Evolutionary conservation across 345 rosid genomes (phyloP).

Genomic region (Balakata baccata): DNA sequence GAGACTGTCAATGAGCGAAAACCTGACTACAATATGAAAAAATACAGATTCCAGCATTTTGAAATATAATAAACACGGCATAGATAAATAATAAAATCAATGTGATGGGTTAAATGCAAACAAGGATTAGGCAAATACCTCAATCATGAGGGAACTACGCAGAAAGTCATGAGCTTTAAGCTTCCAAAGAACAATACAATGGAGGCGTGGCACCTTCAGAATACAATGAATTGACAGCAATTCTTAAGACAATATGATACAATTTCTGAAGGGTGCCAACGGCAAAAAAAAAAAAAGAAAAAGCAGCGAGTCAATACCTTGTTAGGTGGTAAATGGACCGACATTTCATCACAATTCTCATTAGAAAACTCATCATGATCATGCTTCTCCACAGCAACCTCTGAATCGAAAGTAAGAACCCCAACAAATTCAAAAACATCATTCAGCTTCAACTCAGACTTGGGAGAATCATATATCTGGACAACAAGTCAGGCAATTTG

Average conservation of each 20-base stretch:
- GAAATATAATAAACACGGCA: not conserved
- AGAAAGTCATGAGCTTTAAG: slow-evolving; percentile 64
- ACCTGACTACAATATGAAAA: not conserved
- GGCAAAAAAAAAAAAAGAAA: not conserved
- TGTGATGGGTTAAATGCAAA: not conserved
- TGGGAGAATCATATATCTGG: slow-evolving; percentile 80
- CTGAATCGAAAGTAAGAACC: slow-evolving; percentile 62
- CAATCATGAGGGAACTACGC: slow-evolving; percentile 40
- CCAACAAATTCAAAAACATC: slow-evolving; percentile 89
- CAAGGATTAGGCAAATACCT: slow-evolving; percentile 39
- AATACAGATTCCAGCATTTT: not conserved
- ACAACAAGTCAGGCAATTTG: slow-evolving; percentile 4
- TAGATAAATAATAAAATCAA: not conserved
- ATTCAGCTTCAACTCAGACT: slow-evolving; percentile 76
- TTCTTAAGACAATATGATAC: not conserved
- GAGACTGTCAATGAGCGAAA: not conserved
- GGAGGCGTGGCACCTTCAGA: slow-evolving; percentile 77
- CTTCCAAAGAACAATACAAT: slow-evolving; percentile 77
- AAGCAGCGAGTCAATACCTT: slow-evolving; percentile 36
- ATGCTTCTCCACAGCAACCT: slow-evolving; percentile 32
- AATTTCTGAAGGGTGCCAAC: not conserved
- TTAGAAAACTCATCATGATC: slow-evolving; percentile 41
- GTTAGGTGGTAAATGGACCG: slow-evolving; percentile 50
- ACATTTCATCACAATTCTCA: slow-evolving; percentile 47
- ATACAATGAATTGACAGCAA: not conserved